A percentile compares a stretch with the other conserved stretches of the same genome.
Evolutionary conservation across 148 eudicot species (phyloP).

Genomic region (Vaccinium macrocarpon): DNA sequence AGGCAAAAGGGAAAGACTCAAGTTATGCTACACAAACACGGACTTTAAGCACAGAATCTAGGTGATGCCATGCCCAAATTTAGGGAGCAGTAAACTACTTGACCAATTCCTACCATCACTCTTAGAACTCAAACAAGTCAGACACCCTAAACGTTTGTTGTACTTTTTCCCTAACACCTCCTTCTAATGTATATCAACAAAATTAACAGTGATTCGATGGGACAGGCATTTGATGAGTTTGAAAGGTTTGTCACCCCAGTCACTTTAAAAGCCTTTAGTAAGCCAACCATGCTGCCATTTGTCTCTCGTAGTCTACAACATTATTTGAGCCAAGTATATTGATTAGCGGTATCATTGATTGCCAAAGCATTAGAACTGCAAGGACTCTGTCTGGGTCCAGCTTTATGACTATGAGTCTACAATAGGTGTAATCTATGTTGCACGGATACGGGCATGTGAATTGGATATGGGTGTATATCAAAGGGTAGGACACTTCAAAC

Average conservation of each 20-base stretch:
- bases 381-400: neutral
- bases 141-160: neutral
- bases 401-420: neutral
- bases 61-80: neutral
- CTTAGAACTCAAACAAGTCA: neutral
- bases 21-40: neutral
- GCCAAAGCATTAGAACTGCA: neutral
- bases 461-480: too few relatives aligned
- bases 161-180: neutral
- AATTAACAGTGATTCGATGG: slow-evolving; percentile 1
- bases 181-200: neutral
- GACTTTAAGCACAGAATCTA: neutral
- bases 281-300: neutral
- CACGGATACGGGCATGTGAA: too few relatives aligned
- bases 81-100: neutral
- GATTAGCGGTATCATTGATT: neutral
- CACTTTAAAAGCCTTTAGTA: neutral
- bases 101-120: neutral
- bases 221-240: slow-evolving; percentile 1
- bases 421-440: too few relatives aligned
- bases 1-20: slow-evolving; percentile 1
- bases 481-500: too few relatives aligned
- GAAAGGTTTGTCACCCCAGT: neutral
- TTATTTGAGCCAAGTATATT: neutral
- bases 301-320: neutral